A percentile compares a stretch with the other conserved stretches of the same genome.
Evolutionary conservation across 2,329 filamentous ascomycete genomes (phyloP).

Genomic region (Sporothrix brunneoviolacea): DNA sequence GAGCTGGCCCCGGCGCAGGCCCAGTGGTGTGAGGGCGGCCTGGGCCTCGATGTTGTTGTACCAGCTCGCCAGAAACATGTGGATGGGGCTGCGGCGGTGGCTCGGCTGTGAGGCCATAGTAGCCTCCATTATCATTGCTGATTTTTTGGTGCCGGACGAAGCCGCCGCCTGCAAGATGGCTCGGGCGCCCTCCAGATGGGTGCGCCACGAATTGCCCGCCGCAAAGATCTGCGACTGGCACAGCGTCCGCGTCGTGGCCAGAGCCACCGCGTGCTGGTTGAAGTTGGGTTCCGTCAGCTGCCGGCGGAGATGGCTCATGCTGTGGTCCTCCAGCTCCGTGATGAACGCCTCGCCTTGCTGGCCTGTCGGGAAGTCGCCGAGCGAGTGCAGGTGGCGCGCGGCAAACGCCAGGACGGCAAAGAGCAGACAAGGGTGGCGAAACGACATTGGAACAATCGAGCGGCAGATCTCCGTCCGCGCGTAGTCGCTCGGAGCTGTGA

Average conservation of each 20-base stretch:
- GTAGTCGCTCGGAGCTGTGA: slow-evolving; percentile 15
- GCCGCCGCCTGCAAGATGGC: slow-evolving; percentile 11
- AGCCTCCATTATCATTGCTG: no score
- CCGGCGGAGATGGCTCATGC: slow-evolving; percentile 10
- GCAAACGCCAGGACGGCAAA: slow-evolving; percentile 12
- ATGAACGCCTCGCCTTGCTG: not conserved
- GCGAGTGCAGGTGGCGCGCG: slow-evolving; percentile 4
- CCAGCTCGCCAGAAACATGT: slow-evolving; percentile 13
- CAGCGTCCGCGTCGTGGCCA: slow-evolving; percentile 14
- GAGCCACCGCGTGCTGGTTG: slow-evolving; percentile 2
- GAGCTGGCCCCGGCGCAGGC: slow-evolving; percentile 9
- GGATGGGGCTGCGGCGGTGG: not conserved
- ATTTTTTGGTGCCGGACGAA: no score
- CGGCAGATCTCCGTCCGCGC: slow-evolving; percentile 13
- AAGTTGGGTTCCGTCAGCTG: not conserved
- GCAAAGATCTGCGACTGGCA: slow-evolving; percentile 13
- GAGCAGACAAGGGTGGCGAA: slow-evolving; percentile 9
- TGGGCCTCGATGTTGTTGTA: slow-evolving; percentile 14
- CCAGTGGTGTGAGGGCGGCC: slow-evolving; percentile 9
- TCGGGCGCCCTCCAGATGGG: slow-evolving; percentile 11
- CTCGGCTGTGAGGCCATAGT: no score
- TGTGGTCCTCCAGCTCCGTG: slow-evolving; percentile 7
- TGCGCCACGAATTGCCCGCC: slow-evolving; percentile 10
- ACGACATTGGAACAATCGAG: slow-evolving; percentile 12
- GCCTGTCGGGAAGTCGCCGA: not conserved